Conservation (phyloP, 1,284 basidiomycete species). For the Coriolopsis trogii region DNA sequence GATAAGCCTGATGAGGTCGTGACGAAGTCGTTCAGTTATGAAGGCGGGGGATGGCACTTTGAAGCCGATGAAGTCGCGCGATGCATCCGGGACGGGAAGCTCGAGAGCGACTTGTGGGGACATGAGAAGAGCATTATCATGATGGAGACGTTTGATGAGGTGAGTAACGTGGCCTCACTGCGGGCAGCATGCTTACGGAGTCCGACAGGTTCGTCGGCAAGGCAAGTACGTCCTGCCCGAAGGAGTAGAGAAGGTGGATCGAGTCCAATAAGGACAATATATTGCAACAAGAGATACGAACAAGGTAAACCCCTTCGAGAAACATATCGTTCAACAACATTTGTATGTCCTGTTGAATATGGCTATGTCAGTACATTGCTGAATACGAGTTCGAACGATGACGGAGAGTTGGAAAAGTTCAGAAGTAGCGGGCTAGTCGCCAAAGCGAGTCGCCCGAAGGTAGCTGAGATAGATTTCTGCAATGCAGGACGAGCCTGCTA, state of each 20-base stretch:
- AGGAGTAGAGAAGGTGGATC: conserved; percentile 45
- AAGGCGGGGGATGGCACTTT: conserved; percentile 72
- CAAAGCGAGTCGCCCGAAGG: conserved; percentile 56
- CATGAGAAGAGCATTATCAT: conserved; percentile 77
- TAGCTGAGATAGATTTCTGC: conserved; percentile 67
- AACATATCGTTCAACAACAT: not conserved
- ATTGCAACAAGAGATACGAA: not conserved
- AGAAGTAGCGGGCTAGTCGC: conserved; percentile 41
- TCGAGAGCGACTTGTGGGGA: conserved; percentile 75
- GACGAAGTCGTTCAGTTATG: conserved; percentile 53
- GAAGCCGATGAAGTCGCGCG: conserved; percentile 86
- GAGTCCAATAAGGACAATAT: conserved; percentile 12
- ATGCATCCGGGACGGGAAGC: conserved; percentile 75
- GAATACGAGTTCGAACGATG: not conserved
- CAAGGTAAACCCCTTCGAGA: no score
- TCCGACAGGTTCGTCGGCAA: conserved; percentile 50
- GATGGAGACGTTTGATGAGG: conserved; percentile 84
- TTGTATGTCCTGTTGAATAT: no score
- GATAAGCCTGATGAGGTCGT: conserved; percentile 53
- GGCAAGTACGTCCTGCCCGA: conserved; percentile 49
- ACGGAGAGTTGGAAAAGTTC: conserved; percentile 20
- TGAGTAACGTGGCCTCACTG: conserved; percentile 34
- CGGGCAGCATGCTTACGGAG: not conserved
- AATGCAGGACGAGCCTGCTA: conserved; percentile 61
- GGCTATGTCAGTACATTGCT: no score